These are phyloP conservation scores for Balansia obtecta DNA, from an alignment of 2,329 filamentous ascomycete species.

Conservation along the genomic window DNA sequence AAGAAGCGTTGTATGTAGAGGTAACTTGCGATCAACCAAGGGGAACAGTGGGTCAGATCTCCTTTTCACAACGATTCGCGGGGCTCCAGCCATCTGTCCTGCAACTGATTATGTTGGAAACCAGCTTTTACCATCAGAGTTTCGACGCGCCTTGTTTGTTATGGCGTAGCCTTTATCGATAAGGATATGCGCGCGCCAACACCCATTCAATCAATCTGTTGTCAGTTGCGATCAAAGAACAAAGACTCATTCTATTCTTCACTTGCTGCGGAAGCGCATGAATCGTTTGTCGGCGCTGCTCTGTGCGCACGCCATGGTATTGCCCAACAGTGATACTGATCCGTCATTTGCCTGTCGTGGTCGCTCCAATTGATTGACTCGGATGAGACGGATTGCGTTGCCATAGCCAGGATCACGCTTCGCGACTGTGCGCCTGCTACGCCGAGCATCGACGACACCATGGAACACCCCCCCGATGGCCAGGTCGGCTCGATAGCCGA, in stretches of 20 bases:
- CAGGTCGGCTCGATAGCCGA: conserved; percentile 40
- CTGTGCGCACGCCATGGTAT: not conserved
- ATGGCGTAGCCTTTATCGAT: not conserved
- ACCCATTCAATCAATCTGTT: not conserved
- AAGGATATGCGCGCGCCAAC: not conserved
- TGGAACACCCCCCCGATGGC: conserved; percentile 19
- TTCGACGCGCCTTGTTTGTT: not conserved
- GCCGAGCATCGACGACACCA: conserved; percentile 8
- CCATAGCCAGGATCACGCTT: not conserved
- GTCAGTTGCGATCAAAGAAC: not conserved
- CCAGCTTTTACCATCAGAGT: too few relatives aligned
- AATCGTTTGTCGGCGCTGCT: not conserved
- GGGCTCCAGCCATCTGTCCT: too few relatives aligned
- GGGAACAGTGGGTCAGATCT: not conserved
- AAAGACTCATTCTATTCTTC: not conserved
- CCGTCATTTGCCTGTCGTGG: not conserved
- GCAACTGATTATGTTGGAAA: too few relatives aligned
- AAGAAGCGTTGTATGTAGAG: not conserved
- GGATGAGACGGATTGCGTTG: not conserved
- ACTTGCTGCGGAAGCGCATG: not conserved
- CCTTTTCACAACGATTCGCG: not conserved
- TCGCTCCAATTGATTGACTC: not conserved
- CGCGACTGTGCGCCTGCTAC: not conserved
- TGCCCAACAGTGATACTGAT: not conserved
- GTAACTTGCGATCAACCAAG: not conserved